Evolutionary conservation across 2,329 filamentous ascomycete species (phyloP).

Genomic region (Chaetoscypha palmicola): DNA sequence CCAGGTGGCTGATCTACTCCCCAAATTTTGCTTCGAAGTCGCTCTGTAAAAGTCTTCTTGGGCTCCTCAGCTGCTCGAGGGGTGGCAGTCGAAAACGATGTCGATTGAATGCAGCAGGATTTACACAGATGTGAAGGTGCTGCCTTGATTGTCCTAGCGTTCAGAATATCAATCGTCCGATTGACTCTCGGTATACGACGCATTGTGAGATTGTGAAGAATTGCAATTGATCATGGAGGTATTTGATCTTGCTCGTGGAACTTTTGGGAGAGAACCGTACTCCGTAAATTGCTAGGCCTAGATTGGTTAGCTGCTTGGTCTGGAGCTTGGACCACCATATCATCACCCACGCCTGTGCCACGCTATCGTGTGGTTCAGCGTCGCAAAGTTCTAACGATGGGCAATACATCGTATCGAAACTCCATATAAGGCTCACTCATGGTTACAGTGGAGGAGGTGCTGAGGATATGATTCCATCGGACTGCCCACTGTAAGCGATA

Average conservation of each 20-base stretch:
- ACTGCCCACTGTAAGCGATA: no score
- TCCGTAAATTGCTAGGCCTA: background rate
- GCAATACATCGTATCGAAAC: no score
- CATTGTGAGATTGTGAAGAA: constrained; percentile 21
- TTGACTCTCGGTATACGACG: constrained; percentile 28
- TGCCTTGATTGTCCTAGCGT: constrained; percentile 7
- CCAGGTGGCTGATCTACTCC: constrained; percentile 43
- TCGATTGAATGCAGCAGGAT: constrained; percentile 22
- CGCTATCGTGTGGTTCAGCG: no score
- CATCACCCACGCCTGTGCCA: no score
- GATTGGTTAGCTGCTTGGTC: background rate
- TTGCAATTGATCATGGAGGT: background rate
- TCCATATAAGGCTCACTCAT: no score
- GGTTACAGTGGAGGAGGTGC: no score
- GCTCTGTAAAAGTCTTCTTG: constrained; percentile 34
- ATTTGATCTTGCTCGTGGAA: constrained; percentile 5
- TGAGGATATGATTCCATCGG: no score
- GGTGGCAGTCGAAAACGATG: constrained; percentile 27
- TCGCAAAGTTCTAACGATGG: no score
- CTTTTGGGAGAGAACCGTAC: constrained; percentile 15
- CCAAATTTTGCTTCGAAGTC: constrained; percentile 41
- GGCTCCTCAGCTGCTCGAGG: constrained; percentile 12
- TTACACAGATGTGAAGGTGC: constrained; percentile 21
- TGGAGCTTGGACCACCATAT: background rate
- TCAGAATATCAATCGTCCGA: constrained; percentile 27